Conservation (phyloP, 1,284 basidiomycete species). For the Sanghuangporus weigelae region DNA sequence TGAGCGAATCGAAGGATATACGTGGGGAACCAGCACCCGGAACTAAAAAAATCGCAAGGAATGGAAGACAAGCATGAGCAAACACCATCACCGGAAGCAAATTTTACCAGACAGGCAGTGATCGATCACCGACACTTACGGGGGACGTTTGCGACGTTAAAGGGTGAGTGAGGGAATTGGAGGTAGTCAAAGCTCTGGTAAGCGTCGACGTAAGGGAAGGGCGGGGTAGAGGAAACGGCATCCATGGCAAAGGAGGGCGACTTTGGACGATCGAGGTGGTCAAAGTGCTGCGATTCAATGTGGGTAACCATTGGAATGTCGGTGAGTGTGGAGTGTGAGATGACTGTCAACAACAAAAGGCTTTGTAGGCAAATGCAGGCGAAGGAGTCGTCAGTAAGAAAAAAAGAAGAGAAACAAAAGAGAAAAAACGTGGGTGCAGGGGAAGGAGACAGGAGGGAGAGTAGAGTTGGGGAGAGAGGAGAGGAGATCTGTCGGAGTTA, state of each 20-base stretch:
- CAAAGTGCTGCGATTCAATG: conserved; percentile 16
- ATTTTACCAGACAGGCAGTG: background rate
- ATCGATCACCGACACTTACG: conserved; percentile 30
- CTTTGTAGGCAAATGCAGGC: conserved; percentile 42
- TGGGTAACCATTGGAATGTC: conserved; percentile 27
- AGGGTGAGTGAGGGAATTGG: conserved; percentile 18
- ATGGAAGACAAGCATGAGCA: conserved; percentile 1
- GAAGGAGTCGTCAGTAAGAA: background rate
- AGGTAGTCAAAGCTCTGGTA: conserved; percentile 18
- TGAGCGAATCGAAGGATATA: conserved; percentile 57
- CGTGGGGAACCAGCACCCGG: conserved; percentile 49
- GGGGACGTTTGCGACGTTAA: conserved; percentile 33
- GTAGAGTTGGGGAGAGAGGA: conserved; percentile 5
- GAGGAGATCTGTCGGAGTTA: conserved; percentile 1
- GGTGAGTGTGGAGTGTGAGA: conserved; percentile 33
- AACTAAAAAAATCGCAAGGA: conserved; percentile 27
- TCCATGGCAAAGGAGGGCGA: conserved; percentile 36
- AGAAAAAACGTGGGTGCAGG: conserved; percentile 22
- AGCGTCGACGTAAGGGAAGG: conserved; percentile 17
- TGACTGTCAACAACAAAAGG: conserved; percentile 28
- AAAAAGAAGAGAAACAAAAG: conserved; percentile 5
- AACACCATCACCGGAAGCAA: conserved; percentile 2
- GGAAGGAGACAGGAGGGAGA: conserved; percentile 26
- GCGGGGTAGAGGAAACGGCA: conserved; percentile 11
- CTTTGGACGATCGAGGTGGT: conserved; percentile 23